Evolutionary conservation across 2,329 filamentous ascomycete genomes (phyloP), one percentile per base, ranked within the genome.

Genomic region (Lecanicillium sp.): DNA sequence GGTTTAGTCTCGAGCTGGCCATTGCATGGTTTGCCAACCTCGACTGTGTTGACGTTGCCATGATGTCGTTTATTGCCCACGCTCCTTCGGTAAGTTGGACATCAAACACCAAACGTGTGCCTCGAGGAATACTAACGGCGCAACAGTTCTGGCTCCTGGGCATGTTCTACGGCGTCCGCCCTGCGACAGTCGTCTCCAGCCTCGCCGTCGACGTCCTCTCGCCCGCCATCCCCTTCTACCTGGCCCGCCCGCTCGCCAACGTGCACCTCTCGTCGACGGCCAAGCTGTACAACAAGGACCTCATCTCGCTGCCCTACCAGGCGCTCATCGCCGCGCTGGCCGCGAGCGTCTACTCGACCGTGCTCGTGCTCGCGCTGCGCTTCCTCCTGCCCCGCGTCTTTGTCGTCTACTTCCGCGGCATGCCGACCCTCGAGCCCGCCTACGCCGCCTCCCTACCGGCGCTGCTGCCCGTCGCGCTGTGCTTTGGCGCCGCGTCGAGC

Each of bases 1-100:
- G 12, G 9, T 68, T 66, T 71, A 85, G 75, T 57, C 58, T 79
- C 33, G 81, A 88, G 57, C 68, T 94, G 38, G 77, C 69, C 17
- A 54, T 89, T 33, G 81, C 77, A 33, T 95, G 87, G 87, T 75
- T 74, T 50, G 68, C 79, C 31, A 71, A 79, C 46, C 85, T 84
- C 56, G 87, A 94, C 59, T 79, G 83, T 62, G 71, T 78, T 56
- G 82, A 87, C 57, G 66, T 84, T 36, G 74, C 74, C 10, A 71
- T 77, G 33, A 65, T 87, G 53, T 75, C 76, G 42, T 58, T 87
- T 44, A 67, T 96, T 30, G 81, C 82, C 40, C 80, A 87, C 60
- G 75, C 83, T 15, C 90, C 89, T 31, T 76, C 78, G 51, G 22
- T 25, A 25, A 25, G 22, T n/a, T n/a, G n/a, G 22, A 25, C 11